Evolutionary conservation across 768 basidiomycete species (phyloP), one percentile per base, ranked within the genome.

Genomic region (Tylopilus rubrobrunneus): DNA sequence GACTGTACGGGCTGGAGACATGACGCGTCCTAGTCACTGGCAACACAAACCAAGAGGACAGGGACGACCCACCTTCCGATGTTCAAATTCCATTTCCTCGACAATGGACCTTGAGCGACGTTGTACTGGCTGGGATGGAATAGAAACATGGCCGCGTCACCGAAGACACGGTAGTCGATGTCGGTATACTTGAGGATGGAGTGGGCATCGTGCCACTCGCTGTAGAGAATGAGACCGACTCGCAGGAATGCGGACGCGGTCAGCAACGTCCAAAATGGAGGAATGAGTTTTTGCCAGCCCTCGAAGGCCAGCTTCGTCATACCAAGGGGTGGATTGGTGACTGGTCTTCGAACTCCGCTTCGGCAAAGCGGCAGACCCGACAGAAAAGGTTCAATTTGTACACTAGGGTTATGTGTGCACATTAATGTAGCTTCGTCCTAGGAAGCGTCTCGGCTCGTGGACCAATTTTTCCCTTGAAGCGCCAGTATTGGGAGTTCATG

Each of bases 171-270:
- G 71, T 98, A 98, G 72, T 99, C 97, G 59, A 98, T 79, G 71
- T 99, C 97, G n/a, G 97, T 98, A 67, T 98, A 99, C 70, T 95
- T 95, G 23, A 98, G 85, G 29, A 83, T 69, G 1, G 89, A 90
- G 60, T 74, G 84, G 15, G 81, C 81, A 62, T 97, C 93, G 55
- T 94, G 92, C 83, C 89, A 92, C 73, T 90, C 89, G 65, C 91
- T 92, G 68, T 94, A 96, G 4, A 86, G 66, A 53, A 96, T 86
- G 42, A 96, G 80, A 6, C 67, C 76, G 31, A 89, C 67, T 54
- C 92, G 84, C 48, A 95, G 65, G 39, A 78, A n/a, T 21, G 75
- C 68, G 1, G 89, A 82, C 23, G 75, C 59, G 19, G 76, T 28
- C n/a, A 91, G 64, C 42, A 89, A 69, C 61, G 73, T 70, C 57